A percentile compares a stretch with the other conserved stretches of the same genome.
Evolutionary conservation across 768 basidiomycete genomes (phyloP).

Genomic region (Cystobasidium ongulense): DNA sequence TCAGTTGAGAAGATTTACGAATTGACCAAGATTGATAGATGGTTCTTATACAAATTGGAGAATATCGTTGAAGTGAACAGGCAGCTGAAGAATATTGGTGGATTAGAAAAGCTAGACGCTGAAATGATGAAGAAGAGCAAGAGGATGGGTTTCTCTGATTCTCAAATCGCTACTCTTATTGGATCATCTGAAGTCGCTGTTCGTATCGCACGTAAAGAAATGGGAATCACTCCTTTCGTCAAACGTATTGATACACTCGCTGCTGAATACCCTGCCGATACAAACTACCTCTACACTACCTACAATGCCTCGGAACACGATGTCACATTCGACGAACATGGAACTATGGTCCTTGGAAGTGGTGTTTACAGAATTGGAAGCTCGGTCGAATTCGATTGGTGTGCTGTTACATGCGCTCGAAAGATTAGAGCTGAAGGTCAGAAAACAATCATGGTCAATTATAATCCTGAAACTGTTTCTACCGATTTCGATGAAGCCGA

Average conservation of each 20-base stretch:
- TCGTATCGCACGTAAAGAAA: conserved; percentile 73
- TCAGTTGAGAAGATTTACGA: conserved; percentile 82
- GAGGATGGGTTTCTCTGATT: conserved; percentile 88
- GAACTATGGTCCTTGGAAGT: conserved; percentile 97
- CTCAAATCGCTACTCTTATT: conserved; percentile 78
- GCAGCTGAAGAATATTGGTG: conserved; percentile 60
- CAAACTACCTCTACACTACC: conserved; percentile 98
- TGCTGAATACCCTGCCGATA: conserved; percentile 95
- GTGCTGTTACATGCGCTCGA: conserved; percentile 95
- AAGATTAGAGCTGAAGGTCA: conserved; percentile 85
- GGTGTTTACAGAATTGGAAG: conserved; percentile 98
- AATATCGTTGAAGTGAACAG: conserved; percentile 89
- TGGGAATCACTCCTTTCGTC: conserved; percentile 88
- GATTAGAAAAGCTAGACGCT: conserved; percentile 60
- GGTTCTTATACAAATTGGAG: conserved; percentile 98
- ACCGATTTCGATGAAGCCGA: conserved; percentile 99
- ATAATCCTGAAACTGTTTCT: conserved; percentile 98
- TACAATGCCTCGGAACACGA: conserved; percentile 96
- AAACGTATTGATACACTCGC: conserved; percentile 99
- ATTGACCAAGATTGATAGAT: conserved; percentile 98
- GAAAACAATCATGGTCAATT: conserved; percentile 98
- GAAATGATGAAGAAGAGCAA: conserved; percentile 81
- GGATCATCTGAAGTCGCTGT: conserved; percentile 59
- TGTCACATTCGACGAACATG: conserved; percentile 87
- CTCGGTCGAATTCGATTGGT: conserved; percentile 99